Evolutionary conservation across 2,329 filamentous ascomycete species (phyloP), one percentile per base, ranked within the genome.

Genomic region (Harringtonia lauricola): DNA sequence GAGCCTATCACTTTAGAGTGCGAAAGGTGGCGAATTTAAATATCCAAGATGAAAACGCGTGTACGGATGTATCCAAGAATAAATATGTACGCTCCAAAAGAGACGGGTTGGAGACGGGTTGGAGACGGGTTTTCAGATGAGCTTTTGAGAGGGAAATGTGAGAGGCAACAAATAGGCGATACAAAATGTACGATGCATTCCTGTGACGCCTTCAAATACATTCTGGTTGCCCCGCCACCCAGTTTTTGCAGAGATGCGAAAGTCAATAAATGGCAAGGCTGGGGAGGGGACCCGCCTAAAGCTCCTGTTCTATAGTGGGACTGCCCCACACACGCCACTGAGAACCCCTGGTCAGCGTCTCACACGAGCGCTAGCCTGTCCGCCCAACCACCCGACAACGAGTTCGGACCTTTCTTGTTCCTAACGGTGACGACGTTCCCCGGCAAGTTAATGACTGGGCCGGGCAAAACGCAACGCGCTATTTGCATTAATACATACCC

Each of bases 261-360:
- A 41, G 48, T 51, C 42, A 51, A 52, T 47, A 52, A 52, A 48
- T 43, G 28, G 44, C 50, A 52, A 51, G 50, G 50, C 47, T 52
- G 50, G 50, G 42, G 28, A 39, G 18, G 17, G 24, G 22, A 8
- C 42, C 36, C 36, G 24, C 42, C 19, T 22, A 22, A 34, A 39
- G 13, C 22, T 22, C 17, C 39, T 26, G 39, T 10, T 2, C 15
- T 17, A 17, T 10, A 13, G 35, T 12, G 12, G 35, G 21, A 19
- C 35, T n/a, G 19, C 19, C 35, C 35, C 35, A 37, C 17, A 19
- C 19, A 15, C 35, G 17, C 19, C 10, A n/a, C 21, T 37, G 35
- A 8, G 22, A 36, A 21, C 13, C 35, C 22, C 18, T n/a, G 21
- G n/a, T 24, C 35, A 3, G 18, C 15, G 21, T 18, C 18, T 30